phyloP scores from a whole-genome alignment of 1,284 basidiomycete species.

The Malassezia nana region DNA sequence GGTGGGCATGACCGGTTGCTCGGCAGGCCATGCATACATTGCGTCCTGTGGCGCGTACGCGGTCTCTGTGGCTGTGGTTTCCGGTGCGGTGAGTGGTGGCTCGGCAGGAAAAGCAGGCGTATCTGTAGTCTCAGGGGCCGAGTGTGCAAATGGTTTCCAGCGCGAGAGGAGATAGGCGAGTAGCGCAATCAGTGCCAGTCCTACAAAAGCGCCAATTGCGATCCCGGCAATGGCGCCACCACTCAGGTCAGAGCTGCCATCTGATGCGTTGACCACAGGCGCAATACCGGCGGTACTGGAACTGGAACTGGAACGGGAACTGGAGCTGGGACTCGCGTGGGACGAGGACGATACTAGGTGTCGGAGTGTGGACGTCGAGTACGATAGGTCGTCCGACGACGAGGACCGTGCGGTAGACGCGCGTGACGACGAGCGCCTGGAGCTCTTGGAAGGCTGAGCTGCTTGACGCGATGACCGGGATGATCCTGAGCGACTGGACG shows the following conservation, averaged over 20 bases:
- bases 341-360: background rate
- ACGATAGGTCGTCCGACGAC: background rate
- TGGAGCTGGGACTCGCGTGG: background rate
- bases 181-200: background rate
- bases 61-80: background rate
- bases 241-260: background rate
- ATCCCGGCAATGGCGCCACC: slow-evolving; percentile 14
- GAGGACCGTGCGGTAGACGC: background rate
- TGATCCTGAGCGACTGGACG: too few species aligned
- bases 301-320: background rate
- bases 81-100: background rate
- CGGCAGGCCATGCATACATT: background rate
- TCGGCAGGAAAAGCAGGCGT: background rate
- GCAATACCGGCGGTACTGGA: background rate
- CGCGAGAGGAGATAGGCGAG: slow-evolving; percentile 9
- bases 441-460: too few species aligned
- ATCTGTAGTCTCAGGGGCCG: background rate
- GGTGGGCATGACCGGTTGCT: background rate
- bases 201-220: slow-evolving; percentile 7
- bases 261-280: background rate
- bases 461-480: too few species aligned
- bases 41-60: background rate
- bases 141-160: background rate
- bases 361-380: background rate
- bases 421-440: background rate